Evolutionary conservation across 2,329 filamentous ascomycete genomes (phyloP).

Genomic region (Nakataea oryzae): DNA sequence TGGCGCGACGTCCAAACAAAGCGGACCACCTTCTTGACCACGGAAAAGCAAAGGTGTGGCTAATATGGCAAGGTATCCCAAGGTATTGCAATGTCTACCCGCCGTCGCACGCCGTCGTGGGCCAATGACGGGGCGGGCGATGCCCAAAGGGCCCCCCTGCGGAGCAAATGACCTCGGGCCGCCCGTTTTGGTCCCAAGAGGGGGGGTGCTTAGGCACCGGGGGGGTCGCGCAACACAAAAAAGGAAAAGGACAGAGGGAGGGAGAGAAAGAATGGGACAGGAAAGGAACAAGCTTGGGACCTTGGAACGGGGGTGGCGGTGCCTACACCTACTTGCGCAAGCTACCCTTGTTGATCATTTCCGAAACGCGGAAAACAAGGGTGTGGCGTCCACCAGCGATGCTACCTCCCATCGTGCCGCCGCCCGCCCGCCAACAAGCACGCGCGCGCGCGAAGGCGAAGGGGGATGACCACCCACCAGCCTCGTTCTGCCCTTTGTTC

Average conservation of each 20-base stretch:
- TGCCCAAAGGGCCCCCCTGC: too few species aligned
- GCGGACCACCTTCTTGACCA: background rate
- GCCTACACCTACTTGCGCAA: background rate
- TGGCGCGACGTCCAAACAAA: background rate
- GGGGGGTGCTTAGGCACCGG: too few species aligned
- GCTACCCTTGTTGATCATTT: constrained; percentile 1
- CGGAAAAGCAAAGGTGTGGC: background rate
- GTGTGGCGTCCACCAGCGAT: background rate
- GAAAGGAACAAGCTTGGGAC: background rate
- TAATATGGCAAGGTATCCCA: background rate
- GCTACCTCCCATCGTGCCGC: background rate
- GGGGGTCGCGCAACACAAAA: too few species aligned
- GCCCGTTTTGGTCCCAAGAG: background rate
- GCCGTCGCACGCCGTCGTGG: too few species aligned
- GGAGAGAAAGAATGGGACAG: background rate
- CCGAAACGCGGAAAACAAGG: background rate
- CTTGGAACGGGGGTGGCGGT: constrained; percentile 3
- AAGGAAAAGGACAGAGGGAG: too few species aligned
- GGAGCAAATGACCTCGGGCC: background rate
- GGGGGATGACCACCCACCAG: too few species aligned
- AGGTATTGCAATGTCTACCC: too few species aligned
- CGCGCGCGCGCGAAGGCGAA: too few species aligned
- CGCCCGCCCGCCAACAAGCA: background rate
- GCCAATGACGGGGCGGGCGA: too few species aligned
- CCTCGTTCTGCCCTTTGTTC: background rate